A percentile compares a stretch with the other conserved stretches of the same genome.
These are phyloP conservation scores for Exobasidium rhododendri DNA, from an alignment of 1,284 basidiomycete genomes.

Conservation along the genomic window DNA sequence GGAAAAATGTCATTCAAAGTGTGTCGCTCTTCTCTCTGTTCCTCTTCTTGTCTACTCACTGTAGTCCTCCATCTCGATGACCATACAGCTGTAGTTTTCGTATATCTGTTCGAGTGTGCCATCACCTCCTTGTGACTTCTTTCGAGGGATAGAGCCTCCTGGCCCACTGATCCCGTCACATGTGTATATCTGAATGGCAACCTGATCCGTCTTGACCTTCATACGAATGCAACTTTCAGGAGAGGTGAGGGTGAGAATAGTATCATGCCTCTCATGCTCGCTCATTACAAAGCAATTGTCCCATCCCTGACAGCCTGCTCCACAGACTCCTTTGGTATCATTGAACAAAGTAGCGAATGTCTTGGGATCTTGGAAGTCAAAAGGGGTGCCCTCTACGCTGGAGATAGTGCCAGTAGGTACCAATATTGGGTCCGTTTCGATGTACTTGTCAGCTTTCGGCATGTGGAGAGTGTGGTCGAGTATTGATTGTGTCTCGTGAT, in stretches of 20 bases:
- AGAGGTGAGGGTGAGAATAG: constrained; percentile 36
- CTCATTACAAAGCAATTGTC: constrained; percentile 44
- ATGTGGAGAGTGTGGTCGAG: constrained; percentile 41
- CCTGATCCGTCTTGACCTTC: constrained; percentile 32
- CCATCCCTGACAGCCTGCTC: constrained; percentile 38
- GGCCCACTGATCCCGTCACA: constrained; percentile 31
- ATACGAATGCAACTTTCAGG: constrained; percentile 42
- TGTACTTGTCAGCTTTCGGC: constrained; percentile 40
- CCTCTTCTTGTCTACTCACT: no score
- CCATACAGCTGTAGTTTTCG: constrained; percentile 40
- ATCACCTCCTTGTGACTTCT: constrained; percentile 46
- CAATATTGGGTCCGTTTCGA: constrained; percentile 29
- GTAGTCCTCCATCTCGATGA: constrained; percentile 45
- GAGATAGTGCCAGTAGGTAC: constrained; percentile 41
- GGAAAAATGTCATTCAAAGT: no score
- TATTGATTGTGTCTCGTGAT: constrained; percentile 26
- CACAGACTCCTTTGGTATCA: constrained; percentile 39
- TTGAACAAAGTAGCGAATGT: constrained; percentile 36
- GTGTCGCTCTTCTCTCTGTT: no score
- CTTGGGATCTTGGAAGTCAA: constrained; percentile 33
- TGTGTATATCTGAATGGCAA: constrained; percentile 44
- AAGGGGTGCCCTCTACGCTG: constrained; percentile 29
- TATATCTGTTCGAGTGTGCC: constrained; percentile 34
- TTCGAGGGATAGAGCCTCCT: constrained; percentile 35
- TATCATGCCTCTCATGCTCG: constrained; percentile 26